Evolutionary conservation across 2,329 filamentous ascomycete genomes (phyloP), one percentile per base, ranked within the genome.

Genomic region (Fusarium floridanum): DNA sequence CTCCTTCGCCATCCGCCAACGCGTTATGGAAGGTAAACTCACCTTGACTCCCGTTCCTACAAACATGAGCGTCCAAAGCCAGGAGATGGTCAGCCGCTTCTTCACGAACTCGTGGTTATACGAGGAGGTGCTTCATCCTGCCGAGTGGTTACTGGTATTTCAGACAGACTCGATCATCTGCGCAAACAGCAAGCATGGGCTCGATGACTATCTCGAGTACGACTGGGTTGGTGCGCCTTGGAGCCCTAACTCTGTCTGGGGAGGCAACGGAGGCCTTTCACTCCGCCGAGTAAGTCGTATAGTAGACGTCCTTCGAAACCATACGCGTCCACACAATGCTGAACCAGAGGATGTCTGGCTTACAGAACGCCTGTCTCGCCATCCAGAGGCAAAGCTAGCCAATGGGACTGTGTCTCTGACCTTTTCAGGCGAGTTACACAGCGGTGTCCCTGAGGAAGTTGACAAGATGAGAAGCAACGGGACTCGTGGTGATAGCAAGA

Each of bases 331-430:
- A 20, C 78, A 84, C 53, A 80, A 82, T 70, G 83, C 82, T 9
- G 85, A 88, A 59, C 85, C 88, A 32, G 89, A 90, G 78, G 88
- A 90, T 72, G 85, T 89, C 27, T 91, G 88, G 89, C 82, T 90
- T 16, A 84, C 86, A 3, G 84, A 88, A 72, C 84, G 88, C 1
- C 81, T 91, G 12, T 86, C 83, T n/a, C 83, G 87, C 72, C 83
- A 84, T 2, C 88, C 87, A 0, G 82, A 84, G 2, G 83, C 85
- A 16, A 84, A 83, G 62, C 82, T 90, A 57, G 88, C 89, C 48
- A 89, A 89, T 76, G 87, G 87, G 27, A 86, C 86, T 3, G 80
- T 85, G 14, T 85, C 85, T 17, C 72, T 87, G 50, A 84, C 80
- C 4, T 90, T 90, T 73, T 87, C 85, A 17, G 88, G 87, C 12